Evolutionary conservation across 2,329 filamentous ascomycete genomes (phyloP), one percentile per base, ranked within the genome.

Genomic region (Podosphaera xanthii): DNA sequence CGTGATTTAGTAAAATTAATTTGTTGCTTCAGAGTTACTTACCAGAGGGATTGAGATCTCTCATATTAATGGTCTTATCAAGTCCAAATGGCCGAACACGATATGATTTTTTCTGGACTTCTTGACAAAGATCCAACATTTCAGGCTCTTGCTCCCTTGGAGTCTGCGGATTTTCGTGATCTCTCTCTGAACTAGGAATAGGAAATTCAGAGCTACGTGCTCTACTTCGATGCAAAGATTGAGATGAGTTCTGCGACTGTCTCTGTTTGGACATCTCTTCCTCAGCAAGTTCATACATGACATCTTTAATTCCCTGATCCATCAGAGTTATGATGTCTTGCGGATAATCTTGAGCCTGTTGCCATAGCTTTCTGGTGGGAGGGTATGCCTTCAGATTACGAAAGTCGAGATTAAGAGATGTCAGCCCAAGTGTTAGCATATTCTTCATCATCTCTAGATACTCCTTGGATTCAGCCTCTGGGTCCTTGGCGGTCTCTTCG

Each of bases 281-380:
- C 62, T 86, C 81, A 0, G 91, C 89, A 57, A 97, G 74, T 68
- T 95, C 90, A 33, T 92, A 80, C 84, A 97, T 94, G 59, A 88
- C 77, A 72, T 98, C 91, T 69, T 95, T 94, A 57, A 96, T 81
- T 4, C 83, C 83, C 70, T 94, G 87, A 77, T 98, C 94, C 85
- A 98, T 95, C 54, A 97, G 77, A 2, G 91, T 90, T 52, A 98
- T 86, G 58, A 98, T 90, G 76, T 98, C 92, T 68, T 92, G 89
- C 0, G 92, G 92, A 68, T 96, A 98, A 12, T 86, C 84, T 69
- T 94, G 87, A 60, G 94, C 76, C 71, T 98, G 94, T 70, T 97
- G 87, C 87, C 89, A 97, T 59, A 98, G 76, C 73, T 97, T 97
- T 65, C 84, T 77, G 0, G 92, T 97, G 0, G 88, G 83, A 2